These are phyloP conservation scores for Hymenoscyphus infarciens DNA, from an alignment of 2,329 filamentous ascomycete species.

Conservation along the genomic window DNA sequence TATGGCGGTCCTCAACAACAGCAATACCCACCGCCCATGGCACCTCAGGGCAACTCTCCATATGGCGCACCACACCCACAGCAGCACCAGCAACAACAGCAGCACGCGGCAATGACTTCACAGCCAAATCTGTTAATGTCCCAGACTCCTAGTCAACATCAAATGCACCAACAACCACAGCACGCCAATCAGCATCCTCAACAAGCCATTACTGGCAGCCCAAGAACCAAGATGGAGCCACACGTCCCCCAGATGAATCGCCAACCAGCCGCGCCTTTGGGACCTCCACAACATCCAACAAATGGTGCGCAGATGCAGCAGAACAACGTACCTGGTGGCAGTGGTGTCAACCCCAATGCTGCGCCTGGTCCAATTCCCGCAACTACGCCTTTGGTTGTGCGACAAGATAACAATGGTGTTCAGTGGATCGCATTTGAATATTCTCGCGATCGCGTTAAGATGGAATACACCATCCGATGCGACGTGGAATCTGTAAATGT, in stretches of 20 bases:
- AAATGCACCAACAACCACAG: conserved; percentile 56
- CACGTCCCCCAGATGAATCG: conserved; percentile 62
- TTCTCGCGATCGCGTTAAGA: conserved; percentile 93
- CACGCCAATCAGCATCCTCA: conserved; percentile 51
- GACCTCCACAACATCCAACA: conserved; percentile 40
- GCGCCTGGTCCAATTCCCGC: conserved; percentile 95
- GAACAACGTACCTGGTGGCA: conserved; percentile 39
- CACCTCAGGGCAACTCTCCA: conserved; percentile 57
- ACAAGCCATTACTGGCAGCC: conserved; percentile 58
- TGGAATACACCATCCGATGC: conserved; percentile 98
- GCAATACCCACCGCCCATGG: conserved; percentile 62
- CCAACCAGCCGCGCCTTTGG: conserved; percentile 50
- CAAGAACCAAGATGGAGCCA: conserved; percentile 60
- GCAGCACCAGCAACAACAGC: conserved; percentile 42
- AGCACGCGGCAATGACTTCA: conserved; percentile 51
- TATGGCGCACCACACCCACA: conserved; percentile 54
- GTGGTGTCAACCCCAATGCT: conserved; percentile 77
- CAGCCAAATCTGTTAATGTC: conserved; percentile 67
- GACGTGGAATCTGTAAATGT: conserved; percentile 96
- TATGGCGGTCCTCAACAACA: conserved; percentile 48
- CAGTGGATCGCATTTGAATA: conserved; percentile 99
- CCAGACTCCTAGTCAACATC: conserved; percentile 52
- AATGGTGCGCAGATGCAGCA: conserved; percentile 44
- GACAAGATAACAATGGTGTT: conserved; percentile 93
- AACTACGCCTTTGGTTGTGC: conserved; percentile 88